Evolutionary conservation across 768 basidiomycete genomes (phyloP).

Genomic region (Paxillus ammoniavirescens): DNA sequence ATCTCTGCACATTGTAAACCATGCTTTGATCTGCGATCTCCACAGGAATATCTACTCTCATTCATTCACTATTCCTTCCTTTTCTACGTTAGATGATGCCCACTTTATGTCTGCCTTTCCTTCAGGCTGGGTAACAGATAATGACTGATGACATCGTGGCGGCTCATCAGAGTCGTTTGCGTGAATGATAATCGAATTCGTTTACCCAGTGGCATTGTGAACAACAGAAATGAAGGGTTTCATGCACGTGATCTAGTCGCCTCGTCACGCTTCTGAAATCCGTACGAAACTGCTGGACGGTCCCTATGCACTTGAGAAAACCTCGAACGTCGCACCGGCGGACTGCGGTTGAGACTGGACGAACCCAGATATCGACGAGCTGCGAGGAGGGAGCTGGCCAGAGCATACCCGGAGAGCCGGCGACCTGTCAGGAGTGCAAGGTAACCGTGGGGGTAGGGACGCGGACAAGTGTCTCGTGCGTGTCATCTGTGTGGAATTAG

Average conservation of each 20-base stretch:
- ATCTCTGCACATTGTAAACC: constrained; percentile 27
- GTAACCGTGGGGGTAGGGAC: constrained; percentile 4
- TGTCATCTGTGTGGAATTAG: background rate
- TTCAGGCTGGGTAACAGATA: constrained; percentile 3
- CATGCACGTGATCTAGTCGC: background rate
- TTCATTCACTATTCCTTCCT: constrained; percentile 8
- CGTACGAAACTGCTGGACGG: background rate
- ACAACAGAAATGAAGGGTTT: background rate
- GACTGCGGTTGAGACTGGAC: background rate
- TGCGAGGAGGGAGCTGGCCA: background rate
- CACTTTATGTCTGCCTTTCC: constrained; percentile 4
- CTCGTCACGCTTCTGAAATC: background rate
- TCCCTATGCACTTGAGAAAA: background rate
- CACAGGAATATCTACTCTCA: constrained; percentile 11
- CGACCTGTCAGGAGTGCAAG: background rate
- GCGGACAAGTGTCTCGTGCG: constrained; percentile 1
- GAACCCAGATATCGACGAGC: background rate
- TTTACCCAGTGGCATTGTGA: too few relatives aligned
- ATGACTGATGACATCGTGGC: constrained; percentile 4
- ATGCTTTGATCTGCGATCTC: constrained; percentile 23
- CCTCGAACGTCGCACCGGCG: background rate
- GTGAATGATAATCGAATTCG: too few relatives aligned
- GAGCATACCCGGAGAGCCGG: background rate
- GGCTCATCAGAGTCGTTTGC: constrained; percentile 14
- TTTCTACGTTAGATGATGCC: constrained; percentile 6